Evolutionary conservation across 495 filamentous ascomycete genomes (phyloP).

Genomic region (Aspergillus cristatus): DNA sequence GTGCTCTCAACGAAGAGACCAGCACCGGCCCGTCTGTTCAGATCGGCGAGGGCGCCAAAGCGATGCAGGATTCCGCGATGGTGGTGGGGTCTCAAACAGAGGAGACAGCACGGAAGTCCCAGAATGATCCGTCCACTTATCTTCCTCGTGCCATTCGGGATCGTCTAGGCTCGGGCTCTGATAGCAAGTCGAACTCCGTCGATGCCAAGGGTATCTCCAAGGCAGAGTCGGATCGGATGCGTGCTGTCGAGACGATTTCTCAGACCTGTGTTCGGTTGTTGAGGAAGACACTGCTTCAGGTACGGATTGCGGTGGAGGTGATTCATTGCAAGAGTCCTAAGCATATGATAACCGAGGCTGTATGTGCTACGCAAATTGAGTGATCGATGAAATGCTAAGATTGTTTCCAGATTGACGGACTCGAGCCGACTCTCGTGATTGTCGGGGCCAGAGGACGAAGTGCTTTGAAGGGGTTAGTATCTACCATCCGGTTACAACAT

Average conservation of each 20-base stretch:
- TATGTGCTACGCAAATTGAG: conserved; percentile 33
- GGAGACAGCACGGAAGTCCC: conserved; percentile 24
- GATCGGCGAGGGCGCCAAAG: conserved; percentile 50
- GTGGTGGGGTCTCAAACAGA: conserved; percentile 45
- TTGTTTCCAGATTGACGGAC: conserved; percentile 88
- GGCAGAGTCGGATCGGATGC: conserved; percentile 66
- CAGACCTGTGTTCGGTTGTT: conserved; percentile 72
- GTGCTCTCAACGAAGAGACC: conserved; percentile 78
- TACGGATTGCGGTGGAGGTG: conserved; percentile 85
- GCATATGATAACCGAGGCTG: conserved; percentile 73
- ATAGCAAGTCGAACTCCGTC: conserved; percentile 33
- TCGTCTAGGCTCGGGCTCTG: conserved; percentile 27
- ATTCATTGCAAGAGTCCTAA: conserved; percentile 96
- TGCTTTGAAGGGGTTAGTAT: conserved; percentile 79
- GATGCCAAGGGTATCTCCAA: conserved; percentile 40
- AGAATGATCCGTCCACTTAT: conserved; percentile 12
- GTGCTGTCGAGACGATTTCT: conserved; percentile 68
- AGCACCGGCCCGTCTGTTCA: conserved; percentile 30
- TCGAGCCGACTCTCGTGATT: conserved; percentile 88
- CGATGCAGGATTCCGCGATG: conserved; percentile 62
- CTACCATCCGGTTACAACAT: background rate
- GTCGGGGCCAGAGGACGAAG: conserved; percentile 83
- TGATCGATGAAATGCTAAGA: no score
- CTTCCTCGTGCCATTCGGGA: conserved; percentile 26
- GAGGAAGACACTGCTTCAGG: conserved; percentile 83